Conservation (phyloP, 495 filamentous ascomycete species). For the Xylaria curta region DNA sequence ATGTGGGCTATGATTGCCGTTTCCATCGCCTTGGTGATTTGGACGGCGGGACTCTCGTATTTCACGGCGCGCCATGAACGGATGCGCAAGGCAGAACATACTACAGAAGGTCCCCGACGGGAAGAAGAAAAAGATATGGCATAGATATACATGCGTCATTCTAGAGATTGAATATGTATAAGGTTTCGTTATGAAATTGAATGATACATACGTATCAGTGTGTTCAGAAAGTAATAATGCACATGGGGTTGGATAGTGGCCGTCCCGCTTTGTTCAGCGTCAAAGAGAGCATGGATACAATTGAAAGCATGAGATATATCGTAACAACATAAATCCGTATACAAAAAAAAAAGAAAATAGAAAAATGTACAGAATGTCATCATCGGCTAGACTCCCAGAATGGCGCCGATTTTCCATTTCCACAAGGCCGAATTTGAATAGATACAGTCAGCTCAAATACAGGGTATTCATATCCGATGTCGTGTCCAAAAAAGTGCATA, state of each 20-base stretch:
- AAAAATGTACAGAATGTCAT: neutral
- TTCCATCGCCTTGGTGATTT: constrained; percentile 56
- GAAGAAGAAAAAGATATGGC: neutral
- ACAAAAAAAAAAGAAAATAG: neutral
- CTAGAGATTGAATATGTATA: neutral
- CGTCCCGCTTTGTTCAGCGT: neutral
- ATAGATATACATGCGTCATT: neutral
- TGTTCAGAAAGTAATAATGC: neutral
- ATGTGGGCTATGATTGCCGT: constrained; percentile 67
- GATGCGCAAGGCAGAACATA: constrained; percentile 32
- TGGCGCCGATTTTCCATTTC: neutral
- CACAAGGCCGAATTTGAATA: neutral
- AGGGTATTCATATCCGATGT: neutral
- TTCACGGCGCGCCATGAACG: constrained; percentile 44
- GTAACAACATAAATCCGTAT: neutral
- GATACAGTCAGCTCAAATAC: neutral
- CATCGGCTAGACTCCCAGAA: neutral
- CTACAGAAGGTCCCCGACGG: neutral
- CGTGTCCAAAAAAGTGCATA: neutral
- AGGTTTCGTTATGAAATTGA: neutral
- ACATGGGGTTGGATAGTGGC: neutral
- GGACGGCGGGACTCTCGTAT: constrained; percentile 56
- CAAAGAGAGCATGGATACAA: neutral
- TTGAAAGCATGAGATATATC: neutral
- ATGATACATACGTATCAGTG: neutral